phyloP scores from a whole-genome alignment of 2,329 filamentous ascomycete genomes.

The Diaporthe amygdali region DNA sequence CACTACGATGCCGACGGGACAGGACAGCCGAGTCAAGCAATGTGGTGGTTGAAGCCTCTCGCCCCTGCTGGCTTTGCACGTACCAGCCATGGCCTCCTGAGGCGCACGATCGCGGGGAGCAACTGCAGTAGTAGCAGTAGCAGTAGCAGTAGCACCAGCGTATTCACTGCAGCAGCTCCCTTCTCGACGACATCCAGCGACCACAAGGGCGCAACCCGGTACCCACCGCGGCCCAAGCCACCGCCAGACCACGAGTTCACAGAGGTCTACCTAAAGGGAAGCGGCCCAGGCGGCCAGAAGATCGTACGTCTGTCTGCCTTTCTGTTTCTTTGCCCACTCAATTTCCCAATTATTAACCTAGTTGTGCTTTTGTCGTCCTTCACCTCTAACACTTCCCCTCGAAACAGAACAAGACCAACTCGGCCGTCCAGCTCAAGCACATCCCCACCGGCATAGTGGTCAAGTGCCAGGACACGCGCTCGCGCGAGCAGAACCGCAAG shows the following conservation, averaged over 20 bases:
- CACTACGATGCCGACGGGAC: background rate
- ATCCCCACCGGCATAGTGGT: conserved; percentile 89
- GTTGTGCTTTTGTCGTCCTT: too few relatives aligned
- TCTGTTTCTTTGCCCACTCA: too few relatives aligned
- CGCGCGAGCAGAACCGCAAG: conserved; percentile 84
- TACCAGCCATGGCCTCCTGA: background rate
- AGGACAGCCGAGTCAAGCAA: background rate
- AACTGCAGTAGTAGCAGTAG: background rate
- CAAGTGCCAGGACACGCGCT: conserved; percentile 92
- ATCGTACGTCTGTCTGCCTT: conserved; percentile 70
- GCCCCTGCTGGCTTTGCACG: background rate
- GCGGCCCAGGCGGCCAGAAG: conserved; percentile 92
- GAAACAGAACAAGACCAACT: conserved; percentile 88
- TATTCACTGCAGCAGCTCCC: conserved; percentile 17
- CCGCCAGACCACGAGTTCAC: conserved; percentile 81
- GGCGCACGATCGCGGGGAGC: background rate
- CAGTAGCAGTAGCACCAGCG: background rate
- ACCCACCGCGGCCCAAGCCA: conserved; percentile 70
- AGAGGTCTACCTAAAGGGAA: conserved; percentile 87
- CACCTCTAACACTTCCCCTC: background rate
- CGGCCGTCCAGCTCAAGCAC: conserved; percentile 91
- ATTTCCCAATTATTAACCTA: too few relatives aligned
- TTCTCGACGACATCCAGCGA: conserved; percentile 38
- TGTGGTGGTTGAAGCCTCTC: conserved; percentile 15
- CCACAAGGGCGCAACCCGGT: conserved; percentile 62